Conservation (phyloP, 148 eudicot genomes). For the Dianthus caryophyllus region DNA sequence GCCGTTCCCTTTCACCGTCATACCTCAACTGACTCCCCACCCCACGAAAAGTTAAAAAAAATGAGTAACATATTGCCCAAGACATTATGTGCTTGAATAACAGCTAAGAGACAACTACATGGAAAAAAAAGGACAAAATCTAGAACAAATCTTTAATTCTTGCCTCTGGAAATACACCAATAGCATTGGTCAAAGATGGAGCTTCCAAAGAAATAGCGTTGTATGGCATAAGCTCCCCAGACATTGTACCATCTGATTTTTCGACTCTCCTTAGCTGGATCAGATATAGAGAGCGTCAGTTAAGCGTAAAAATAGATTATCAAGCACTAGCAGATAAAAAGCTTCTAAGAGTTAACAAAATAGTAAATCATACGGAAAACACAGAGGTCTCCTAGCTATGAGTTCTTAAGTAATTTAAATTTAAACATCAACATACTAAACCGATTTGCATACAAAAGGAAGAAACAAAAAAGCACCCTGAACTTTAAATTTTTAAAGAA, state of each 20-base stretch:
- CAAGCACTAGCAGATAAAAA: not conserved
- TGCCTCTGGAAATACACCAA: constrained; percentile 80
- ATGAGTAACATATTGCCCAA: not conserved
- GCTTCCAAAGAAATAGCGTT: constrained; percentile 83
- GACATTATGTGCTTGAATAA: not conserved
- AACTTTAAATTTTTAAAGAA: too few species aligned
- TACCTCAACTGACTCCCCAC: not conserved
- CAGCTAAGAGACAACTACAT: not conserved
- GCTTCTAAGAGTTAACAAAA: too few species aligned
- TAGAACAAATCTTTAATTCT: constrained; percentile 21
- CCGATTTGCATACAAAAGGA: not conserved
- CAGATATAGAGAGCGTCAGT: not conserved
- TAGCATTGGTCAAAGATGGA: constrained; percentile 65
- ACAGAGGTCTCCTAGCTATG: not conserved
- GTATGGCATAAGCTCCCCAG: constrained; percentile 75
- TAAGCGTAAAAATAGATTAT: not conserved
- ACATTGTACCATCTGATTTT: constrained; percentile 59
- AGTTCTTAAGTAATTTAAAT: not conserved
- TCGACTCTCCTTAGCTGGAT: constrained; percentile 75
- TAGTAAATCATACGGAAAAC: not conserved
- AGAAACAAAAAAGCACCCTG: too few species aligned
- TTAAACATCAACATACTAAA: not conserved
- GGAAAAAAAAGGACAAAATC: not conserved
- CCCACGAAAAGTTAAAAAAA: not conserved
- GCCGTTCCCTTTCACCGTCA: not conserved